A percentile compares a stretch with the other conserved stretches of the same genome.
Conservation (phyloP, 129 eudicot species). For the Lactuca saligna region DNA sequence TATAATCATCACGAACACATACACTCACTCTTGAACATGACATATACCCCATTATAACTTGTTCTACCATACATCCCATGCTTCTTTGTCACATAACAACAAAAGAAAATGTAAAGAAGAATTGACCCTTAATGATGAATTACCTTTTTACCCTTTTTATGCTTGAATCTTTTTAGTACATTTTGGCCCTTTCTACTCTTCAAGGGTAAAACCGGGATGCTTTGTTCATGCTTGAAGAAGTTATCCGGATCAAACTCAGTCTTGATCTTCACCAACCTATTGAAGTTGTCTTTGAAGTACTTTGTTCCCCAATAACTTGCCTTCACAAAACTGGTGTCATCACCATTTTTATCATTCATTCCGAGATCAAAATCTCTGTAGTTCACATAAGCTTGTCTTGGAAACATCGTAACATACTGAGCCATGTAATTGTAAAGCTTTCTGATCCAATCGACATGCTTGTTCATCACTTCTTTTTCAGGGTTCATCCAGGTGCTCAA, state of each 20-base stretch:
- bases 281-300: slow-evolving; percentile 69
- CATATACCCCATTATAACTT: slow-evolving; percentile 26
- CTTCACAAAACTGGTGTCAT: slow-evolving; percentile 41
- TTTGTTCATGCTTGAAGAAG: slow-evolving; percentile 82
- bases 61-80: slow-evolving; percentile 19
- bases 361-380: slow-evolving; percentile 89
- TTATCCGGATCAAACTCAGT: slow-evolving; percentile 77
- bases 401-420: slow-evolving; percentile 60
- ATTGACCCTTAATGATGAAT: slow-evolving; percentile 19
- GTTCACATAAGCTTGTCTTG: slow-evolving; percentile 77
- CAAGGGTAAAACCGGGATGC: slow-evolving; percentile 60
- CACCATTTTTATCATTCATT: slow-evolving; percentile 55
- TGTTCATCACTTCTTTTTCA: slow-evolving; percentile 31
- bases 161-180: slow-evolving; percentile 23
- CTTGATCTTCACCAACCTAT: slow-evolving; percentile 58
- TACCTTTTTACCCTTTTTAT: slow-evolving; percentile 32
- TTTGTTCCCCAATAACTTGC: slow-evolving; percentile 68
- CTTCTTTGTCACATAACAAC: slow-evolving; percentile 24
- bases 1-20: slow-evolving; percentile 24
- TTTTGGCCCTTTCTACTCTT: slow-evolving; percentile 7
- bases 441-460: slow-evolving; percentile 67
- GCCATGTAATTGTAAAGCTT: slow-evolving; percentile 70
- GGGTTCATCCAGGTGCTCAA: slow-evolving; percentile 44
- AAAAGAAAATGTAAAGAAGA: not conserved
- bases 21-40: slow-evolving; percentile 20